Conservation (phyloP, 176 grass and related monocot species). For the Stipa capillata region DNA sequence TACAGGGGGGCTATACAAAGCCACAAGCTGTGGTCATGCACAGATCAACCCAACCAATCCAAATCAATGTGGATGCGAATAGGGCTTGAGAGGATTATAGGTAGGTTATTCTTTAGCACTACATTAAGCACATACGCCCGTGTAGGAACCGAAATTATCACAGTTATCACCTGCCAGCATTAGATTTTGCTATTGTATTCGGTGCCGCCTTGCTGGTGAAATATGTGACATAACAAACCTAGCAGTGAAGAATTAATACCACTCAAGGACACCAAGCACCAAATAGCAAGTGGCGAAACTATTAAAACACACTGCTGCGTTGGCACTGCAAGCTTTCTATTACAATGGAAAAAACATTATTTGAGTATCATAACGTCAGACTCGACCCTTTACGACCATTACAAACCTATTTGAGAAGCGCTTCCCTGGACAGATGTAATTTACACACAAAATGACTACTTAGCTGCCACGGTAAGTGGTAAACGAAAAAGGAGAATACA, state of each 20-base stretch:
- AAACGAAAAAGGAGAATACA: slow-evolving; percentile 89
- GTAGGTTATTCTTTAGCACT: too few species aligned
- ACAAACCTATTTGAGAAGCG: background rate
- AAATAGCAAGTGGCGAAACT: background rate
- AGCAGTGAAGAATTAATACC: background rate
- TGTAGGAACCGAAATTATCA: too few species aligned
- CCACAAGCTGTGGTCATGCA: too few species aligned
- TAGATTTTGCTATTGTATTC: too few species aligned
- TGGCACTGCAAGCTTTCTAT: background rate
- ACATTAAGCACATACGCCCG: too few species aligned
- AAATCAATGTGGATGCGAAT: too few species aligned
- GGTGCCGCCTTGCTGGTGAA: too few species aligned
- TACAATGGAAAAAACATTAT: background rate
- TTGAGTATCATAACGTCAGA: background rate
- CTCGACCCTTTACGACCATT: background rate
- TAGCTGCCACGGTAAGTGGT: slow-evolving; percentile 93
- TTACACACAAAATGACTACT: background rate
- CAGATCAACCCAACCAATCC: too few species aligned
- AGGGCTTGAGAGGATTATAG: too few species aligned
- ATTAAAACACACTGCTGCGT: background rate
- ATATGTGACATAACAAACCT: background rate
- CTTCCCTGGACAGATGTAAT: background rate
- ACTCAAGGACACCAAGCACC: background rate
- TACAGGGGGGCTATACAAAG: too few species aligned
- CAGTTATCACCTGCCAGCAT: too few species aligned